A percentile compares a stretch with the other conserved stretches of the same genome.
Evolutionary conservation across 176 grass and related monocot genomes (phyloP).

Genomic region (Musa acuminata): DNA sequence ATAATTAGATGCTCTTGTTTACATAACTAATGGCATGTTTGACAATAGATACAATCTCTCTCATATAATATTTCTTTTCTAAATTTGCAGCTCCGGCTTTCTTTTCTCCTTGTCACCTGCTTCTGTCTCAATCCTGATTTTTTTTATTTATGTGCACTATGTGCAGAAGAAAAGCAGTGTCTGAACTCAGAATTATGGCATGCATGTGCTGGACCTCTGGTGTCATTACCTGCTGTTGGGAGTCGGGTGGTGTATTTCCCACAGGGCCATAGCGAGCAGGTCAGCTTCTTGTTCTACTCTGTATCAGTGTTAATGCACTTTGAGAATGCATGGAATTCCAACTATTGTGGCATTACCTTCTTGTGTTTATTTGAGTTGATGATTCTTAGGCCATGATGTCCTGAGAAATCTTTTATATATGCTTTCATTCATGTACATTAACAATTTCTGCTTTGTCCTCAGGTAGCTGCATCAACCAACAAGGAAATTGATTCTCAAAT

Average conservation of each 20-base stretch:
- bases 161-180: slow-evolving; percentile 62
- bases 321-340: background rate
- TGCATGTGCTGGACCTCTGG: slow-evolving; percentile 92
- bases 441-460: slow-evolving; percentile 11
- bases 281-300: background rate
- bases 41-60: no score
- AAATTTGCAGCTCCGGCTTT: background rate
- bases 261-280: slow-evolving; percentile 97
- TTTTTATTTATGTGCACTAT: slow-evolving; percentile 9
- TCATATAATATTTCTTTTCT: background rate
- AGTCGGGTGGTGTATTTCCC: slow-evolving; percentile 94
- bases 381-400: background rate
- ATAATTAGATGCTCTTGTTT: no score
- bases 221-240: slow-evolving; percentile 78
- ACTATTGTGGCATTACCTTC: background rate
- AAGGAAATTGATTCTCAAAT: slow-evolving; percentile 97
- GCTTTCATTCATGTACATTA: background rate
- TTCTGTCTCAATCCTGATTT: background rate
- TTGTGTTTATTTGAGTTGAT: background rate
- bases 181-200: slow-evolving; percentile 98
- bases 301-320: background rate
- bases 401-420: background rate
- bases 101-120: background rate
- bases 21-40: no score
- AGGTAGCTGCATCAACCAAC: slow-evolving; percentile 96